These are phyloP conservation scores for Globisporangium lucens DNA, from an alignment of 352 stramenopile species.

Conservation along the genomic window DNA sequence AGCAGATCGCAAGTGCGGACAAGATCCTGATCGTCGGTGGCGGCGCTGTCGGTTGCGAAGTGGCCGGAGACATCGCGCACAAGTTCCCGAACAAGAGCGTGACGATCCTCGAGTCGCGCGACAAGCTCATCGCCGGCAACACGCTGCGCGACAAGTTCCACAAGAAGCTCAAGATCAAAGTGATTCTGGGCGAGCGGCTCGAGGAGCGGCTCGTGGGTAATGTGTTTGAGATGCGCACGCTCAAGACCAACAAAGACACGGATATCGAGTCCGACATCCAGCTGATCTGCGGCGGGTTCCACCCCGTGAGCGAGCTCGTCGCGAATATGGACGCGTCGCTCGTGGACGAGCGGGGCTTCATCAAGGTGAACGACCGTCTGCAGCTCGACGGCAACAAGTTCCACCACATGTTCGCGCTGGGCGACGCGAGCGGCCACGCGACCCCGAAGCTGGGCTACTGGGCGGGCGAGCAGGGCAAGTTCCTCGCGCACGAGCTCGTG, in stretches of 20 bases:
- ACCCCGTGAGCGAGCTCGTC: conserved; percentile 23
- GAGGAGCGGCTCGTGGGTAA: conserved; percentile 33
- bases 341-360: conserved; percentile 29
- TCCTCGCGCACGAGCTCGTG: conserved; percentile 32
- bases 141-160: conserved; percentile 51
- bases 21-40: conserved; percentile 54
- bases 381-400: conserved; percentile 48
- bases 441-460: conserved; percentile 44
- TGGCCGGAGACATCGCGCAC: conserved; percentile 43
- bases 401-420: conserved; percentile 50
- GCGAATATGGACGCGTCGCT: conserved; percentile 39
- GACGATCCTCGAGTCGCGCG: conserved; percentile 40
- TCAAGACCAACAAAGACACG: conserved; percentile 48
- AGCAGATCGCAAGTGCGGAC: conserved; percentile 34
- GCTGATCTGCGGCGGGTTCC: conserved; percentile 41
- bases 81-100: conserved; percentile 51
- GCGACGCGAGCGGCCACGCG: conserved; percentile 49
- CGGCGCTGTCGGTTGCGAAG: conserved; percentile 48
- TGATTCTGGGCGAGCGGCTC: conserved; percentile 56
- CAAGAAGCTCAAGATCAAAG: conserved; percentile 35
- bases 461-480: conserved; percentile 41
- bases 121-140: conserved; percentile 28
- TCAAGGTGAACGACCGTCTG: conserved; percentile 48
- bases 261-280: conserved; percentile 47
- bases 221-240: conserved; percentile 26